Evolutionary conservation across 306 rosid genomes (phyloP).

Genomic region (Lithocarpus polystachyus): DNA sequence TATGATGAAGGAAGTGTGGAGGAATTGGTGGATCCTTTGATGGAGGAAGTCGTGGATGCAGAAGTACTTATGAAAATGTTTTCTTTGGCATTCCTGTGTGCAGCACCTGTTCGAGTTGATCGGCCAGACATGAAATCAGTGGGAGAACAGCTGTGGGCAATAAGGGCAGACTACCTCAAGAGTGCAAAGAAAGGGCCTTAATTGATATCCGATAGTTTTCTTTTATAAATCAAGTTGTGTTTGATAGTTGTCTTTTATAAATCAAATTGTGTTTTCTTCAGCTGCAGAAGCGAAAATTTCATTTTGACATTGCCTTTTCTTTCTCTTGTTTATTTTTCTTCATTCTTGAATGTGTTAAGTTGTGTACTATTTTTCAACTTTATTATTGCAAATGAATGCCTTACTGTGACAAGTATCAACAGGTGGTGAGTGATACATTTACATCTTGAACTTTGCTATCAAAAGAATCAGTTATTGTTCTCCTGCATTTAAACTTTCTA

Average conservation of each 20-base stretch:
- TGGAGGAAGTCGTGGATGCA: slow-evolving; percentile 61
- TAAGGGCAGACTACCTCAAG: slow-evolving; percentile 75
- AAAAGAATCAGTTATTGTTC: neutral
- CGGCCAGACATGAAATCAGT: slow-evolving; percentile 89
- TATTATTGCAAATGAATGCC: neutral
- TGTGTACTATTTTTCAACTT: neutral
- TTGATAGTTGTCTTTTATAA: slow-evolving; percentile 12
- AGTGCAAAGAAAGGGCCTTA: slow-evolving; percentile 44
- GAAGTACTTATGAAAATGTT: slow-evolving; percentile 59
- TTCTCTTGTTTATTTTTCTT: neutral
- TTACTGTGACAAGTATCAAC: neutral
- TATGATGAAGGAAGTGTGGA: slow-evolving; percentile 46
- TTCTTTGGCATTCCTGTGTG: slow-evolving; percentile 78
- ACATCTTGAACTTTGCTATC: neutral
- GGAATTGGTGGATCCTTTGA: slow-evolving; percentile 67
- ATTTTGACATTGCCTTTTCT: slow-evolving; percentile 1
- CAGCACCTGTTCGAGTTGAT: slow-evolving; percentile 73
- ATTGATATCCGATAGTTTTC: slow-evolving; percentile 9
- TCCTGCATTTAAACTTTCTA: neutral
- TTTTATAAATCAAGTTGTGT: neutral
- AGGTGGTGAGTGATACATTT: neutral
- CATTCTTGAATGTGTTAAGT: neutral
- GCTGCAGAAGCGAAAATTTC: slow-evolving; percentile 3
- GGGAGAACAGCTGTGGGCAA: slow-evolving; percentile 84
- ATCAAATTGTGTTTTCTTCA: neutral